Evolutionary conservation across 2,329 filamentous ascomycete genomes (phyloP).

Genomic region (Colletotrichum trifolii): DNA sequence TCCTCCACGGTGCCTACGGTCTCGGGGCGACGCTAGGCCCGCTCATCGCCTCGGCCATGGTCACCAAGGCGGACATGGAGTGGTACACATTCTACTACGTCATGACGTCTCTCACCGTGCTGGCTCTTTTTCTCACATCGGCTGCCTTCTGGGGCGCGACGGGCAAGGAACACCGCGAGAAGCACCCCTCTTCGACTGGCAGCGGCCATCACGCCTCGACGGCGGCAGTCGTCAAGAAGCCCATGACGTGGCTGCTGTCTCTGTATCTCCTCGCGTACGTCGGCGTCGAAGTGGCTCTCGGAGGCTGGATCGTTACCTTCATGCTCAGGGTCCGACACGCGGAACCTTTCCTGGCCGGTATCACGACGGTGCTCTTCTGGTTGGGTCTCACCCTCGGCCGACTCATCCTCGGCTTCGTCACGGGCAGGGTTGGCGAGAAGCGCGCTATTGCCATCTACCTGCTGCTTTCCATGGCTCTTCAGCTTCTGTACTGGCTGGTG

Average conservation of each 20-base stretch:
- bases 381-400: conserved; percentile 81
- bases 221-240: conserved; percentile 55
- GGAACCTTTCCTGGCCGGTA: conserved; percentile 75
- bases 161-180: conserved; percentile 64
- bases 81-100: conserved; percentile 85
- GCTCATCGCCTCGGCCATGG: conserved; percentile 77
- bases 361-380: conserved; percentile 87
- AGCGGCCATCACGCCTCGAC: conserved; percentile 57
- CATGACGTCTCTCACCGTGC: conserved; percentile 69
- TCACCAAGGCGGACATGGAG: conserved; percentile 67
- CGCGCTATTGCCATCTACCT: conserved; percentile 63
- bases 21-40: conserved; percentile 77
- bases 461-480: conserved; percentile 68
- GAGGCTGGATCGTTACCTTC: conserved; percentile 85
- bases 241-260: conserved; percentile 77
- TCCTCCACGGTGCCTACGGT: conserved; percentile 79
- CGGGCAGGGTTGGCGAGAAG: conserved; percentile 62
- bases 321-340: conserved; percentile 83
- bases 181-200: conserved; percentile 42
- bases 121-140: conserved; percentile 65
- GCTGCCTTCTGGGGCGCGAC: conserved; percentile 73
- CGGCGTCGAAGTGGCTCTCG: conserved; percentile 79
- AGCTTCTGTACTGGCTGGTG: conserved; percentile 85
- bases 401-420: conserved; percentile 79
- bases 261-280: conserved; percentile 83